Evolutionary conservation across 2,329 filamentous ascomycete species (phyloP), one percentile per base, ranked within the genome.

Genomic region (Neobulgaria alba): DNA sequence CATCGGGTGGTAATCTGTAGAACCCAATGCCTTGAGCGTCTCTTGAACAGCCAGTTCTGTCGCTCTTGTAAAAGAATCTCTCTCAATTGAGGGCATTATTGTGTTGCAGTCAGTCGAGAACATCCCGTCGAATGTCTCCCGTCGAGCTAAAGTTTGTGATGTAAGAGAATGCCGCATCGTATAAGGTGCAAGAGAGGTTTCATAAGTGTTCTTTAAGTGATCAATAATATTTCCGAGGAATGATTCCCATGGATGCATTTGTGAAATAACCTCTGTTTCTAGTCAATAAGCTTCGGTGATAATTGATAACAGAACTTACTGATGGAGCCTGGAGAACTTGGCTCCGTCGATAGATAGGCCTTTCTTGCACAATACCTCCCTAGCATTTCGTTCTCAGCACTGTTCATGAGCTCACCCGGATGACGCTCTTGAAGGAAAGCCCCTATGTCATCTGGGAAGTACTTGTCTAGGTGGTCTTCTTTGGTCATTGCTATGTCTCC

Each of bases 181-280:
- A 54, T 64, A 66, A 46, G 65, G 67, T n/a, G 62, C 62, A 39
- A 67, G 63, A 35, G 73, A 65, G 10, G 64, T 57, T 41, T 76
- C 73, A 42, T 76, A 70, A 41, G 73, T 72, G 53, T 77, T 75
- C 38, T 66, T 69, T 35, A 82, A 67, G 56, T 77, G 76, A 10
- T 63, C 64, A 34, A 69, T 72, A 12, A 81, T 67, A 45, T 77
- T 73, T 16, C 69, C 67, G 12, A 80, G 61, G 43, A 82, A 81
- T 43, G 78, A 73, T 37, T 73, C 71, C 78, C 78, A 82, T 20
- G 70, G 67, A 50, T 79, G 80, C 51, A 72, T 77, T 48, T 75
- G 69, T 0, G 72, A 71, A 26, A 82, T 56, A 16, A 66, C 62
- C 33, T 55, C 57, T 59, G 21, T 9, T 29, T 9, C 8, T 31